Conservation (phyloP, 805 yeast species). For the Ogataea kodamae region DNA sequence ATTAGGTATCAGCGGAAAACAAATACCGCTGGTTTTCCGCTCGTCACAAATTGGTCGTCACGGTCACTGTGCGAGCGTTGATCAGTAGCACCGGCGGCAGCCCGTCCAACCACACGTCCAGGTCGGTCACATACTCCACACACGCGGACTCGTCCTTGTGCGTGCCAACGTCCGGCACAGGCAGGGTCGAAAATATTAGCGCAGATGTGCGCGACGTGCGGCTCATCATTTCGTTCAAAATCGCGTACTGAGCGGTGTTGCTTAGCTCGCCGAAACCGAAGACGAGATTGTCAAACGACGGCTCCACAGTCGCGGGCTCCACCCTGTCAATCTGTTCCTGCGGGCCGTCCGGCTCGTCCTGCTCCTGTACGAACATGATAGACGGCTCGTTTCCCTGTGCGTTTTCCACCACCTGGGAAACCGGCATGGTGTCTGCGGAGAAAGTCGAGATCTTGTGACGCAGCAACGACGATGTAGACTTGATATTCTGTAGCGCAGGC, state of each 20-base stretch:
- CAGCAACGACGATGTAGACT: conserved; percentile 21
- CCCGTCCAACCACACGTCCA: conserved; percentile 77
- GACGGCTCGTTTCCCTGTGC: conserved; percentile 69
- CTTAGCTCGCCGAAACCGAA: conserved; percentile 81
- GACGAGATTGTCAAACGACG: conserved; percentile 21
- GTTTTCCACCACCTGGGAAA: conserved; percentile 61
- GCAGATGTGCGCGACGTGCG: conserved; percentile 58
- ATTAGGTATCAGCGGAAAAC: too few species aligned
- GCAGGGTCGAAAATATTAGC: conserved; percentile 83
- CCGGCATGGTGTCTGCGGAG: conserved; percentile 69
- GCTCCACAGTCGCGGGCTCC: conserved; percentile 9
- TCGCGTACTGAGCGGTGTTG: conserved; percentile 84
- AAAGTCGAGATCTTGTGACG: conserved; percentile 29
- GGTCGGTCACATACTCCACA: conserved; percentile 67
- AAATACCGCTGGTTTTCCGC: too few species aligned
- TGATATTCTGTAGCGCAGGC: conserved; percentile 22
- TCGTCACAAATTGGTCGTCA: conserved; percentile 76
- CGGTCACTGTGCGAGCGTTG: conserved; percentile 93
- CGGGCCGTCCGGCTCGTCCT: conserved; percentile 7
- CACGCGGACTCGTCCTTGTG: conserved; percentile 68
- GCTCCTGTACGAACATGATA: conserved; percentile 54
- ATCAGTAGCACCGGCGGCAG: conserved; percentile 80
- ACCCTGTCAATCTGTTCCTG: conserved; percentile 1
- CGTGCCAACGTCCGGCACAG: conserved; percentile 83
- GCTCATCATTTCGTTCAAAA: conserved; percentile 82